These are phyloP conservation scores for Cyclotella atomus DNA, from an alignment of 108 stramenopile species.

Conservation along the genomic window DNA sequence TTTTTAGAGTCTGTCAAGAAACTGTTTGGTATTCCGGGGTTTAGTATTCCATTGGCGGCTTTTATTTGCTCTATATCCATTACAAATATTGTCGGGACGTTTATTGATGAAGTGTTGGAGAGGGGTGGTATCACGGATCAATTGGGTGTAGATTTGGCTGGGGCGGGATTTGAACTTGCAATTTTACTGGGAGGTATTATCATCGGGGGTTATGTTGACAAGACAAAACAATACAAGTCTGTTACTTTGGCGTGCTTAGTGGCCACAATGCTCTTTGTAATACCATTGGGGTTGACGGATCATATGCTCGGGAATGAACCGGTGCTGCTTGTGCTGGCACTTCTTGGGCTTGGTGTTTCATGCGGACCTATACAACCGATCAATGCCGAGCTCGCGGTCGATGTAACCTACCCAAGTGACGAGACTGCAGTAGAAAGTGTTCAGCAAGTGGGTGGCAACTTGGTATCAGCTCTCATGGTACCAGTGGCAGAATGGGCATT, in stretches of 20 bases:
- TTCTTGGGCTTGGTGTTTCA: constrained; percentile 54
- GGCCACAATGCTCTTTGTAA: constrained; percentile 57
- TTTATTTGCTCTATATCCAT: constrained; percentile 84
- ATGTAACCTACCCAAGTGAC: constrained; percentile 66
- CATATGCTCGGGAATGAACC: constrained; percentile 58
- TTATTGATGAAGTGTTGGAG: constrained; percentile 90
- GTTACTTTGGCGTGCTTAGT: constrained; percentile 80
- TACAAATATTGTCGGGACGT: constrained; percentile 88
- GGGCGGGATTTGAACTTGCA: constrained; percentile 88
- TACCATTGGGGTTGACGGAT: constrained; percentile 60
- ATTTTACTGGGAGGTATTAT: constrained; percentile 87
- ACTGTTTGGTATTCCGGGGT: constrained; percentile 71
- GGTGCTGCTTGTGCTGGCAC: constrained; percentile 43
- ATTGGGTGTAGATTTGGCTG: constrained; percentile 81
- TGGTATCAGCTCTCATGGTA: constrained; percentile 57
- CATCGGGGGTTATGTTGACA: constrained; percentile 86
- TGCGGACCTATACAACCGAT: constrained; percentile 70
- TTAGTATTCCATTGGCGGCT: constrained; percentile 71
- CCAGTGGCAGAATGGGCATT: constrained; percentile 60
- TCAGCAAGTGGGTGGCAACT: constrained; percentile 65
- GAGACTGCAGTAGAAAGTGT: constrained; percentile 70
- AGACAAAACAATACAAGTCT: constrained; percentile 85
- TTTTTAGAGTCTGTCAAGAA: constrained; percentile 78
- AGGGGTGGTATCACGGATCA: constrained; percentile 82
- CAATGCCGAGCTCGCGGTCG: constrained; percentile 71